Percentiles rank a stretch among this genome's conserved stretches.
Conservation (phyloP, 2,329 filamentous ascomycete genomes). For the Rachicladosporium sp. region DNA sequence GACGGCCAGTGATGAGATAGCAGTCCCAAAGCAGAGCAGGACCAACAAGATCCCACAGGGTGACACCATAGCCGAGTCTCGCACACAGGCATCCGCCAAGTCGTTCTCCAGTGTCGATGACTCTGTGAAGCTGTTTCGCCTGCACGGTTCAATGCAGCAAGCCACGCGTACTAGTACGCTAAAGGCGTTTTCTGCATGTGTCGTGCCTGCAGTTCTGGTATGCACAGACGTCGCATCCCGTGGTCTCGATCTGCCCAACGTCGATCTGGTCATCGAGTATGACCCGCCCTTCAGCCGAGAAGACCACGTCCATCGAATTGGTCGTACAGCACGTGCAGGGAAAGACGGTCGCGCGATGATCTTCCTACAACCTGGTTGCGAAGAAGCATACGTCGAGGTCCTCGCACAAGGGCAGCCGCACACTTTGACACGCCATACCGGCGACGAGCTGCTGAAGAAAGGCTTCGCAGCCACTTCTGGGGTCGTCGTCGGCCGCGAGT, state of each 20-base stretch:
- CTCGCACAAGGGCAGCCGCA: slow-evolving; percentile 57
- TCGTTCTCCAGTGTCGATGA: slow-evolving; percentile 88
- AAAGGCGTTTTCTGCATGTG: slow-evolving; percentile 94
- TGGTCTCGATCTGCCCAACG: slow-evolving; percentile 92
- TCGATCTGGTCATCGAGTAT: slow-evolving; percentile 97
- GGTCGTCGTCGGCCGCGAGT: slow-evolving; percentile 36
- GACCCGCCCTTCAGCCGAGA: slow-evolving; percentile 96
- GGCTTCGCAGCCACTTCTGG: slow-evolving; percentile 38
- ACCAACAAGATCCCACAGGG: slow-evolving; percentile 77
- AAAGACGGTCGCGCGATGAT: slow-evolving; percentile 79
- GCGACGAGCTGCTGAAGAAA: slow-evolving; percentile 55
- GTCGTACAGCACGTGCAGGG: slow-evolving; percentile 87
- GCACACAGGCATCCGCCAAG: slow-evolving; percentile 45
- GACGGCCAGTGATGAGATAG: slow-evolving; percentile 5
- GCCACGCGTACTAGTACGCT: slow-evolving; percentile 83
- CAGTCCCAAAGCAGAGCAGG: slow-evolving; percentile 19
- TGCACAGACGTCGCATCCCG: slow-evolving; percentile 93
- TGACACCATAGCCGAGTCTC: slow-evolving; percentile 72
- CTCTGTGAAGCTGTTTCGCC: slow-evolving; percentile 94
- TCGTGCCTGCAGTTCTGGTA: slow-evolving; percentile 78
- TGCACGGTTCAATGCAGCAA: slow-evolving; percentile 62
- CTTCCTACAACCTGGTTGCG: slow-evolving; percentile 79
- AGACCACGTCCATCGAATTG: slow-evolving; percentile 91
- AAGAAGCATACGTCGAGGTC: slow-evolving; percentile 79
- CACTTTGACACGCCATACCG: slow-evolving; percentile 43